Evolutionary conservation across 2,329 filamentous ascomycete species (phyloP).

Genomic region (Tolypocladium amazonense): DNA sequence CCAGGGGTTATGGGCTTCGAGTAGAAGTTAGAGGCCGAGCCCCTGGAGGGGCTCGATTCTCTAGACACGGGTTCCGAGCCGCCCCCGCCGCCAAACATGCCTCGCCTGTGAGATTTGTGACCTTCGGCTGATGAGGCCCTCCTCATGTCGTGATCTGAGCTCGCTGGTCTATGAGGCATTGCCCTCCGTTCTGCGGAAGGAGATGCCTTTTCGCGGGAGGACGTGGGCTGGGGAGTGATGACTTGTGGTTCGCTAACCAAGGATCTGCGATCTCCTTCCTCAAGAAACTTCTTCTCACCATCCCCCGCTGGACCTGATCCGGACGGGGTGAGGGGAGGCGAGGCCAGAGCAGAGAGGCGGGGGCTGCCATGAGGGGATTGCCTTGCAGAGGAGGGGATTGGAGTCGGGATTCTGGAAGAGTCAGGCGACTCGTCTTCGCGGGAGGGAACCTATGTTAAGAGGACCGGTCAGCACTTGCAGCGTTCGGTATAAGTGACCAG

Average conservation of each 20-base stretch:
- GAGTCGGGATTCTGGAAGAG: conserved; percentile 53
- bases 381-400: conserved; percentile 53
- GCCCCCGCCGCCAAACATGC: conserved; percentile 41
- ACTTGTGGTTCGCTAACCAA: conserved; percentile 30
- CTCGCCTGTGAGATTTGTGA: conserved; percentile 36
- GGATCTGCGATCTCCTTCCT: conserved; percentile 26
- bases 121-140: conserved; percentile 30
- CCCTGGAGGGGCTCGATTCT: conserved; percentile 54
- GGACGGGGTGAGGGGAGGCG: conserved; percentile 80
- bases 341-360: conserved; percentile 62
- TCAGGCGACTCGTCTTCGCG: conserved; percentile 49
- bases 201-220: conserved; percentile 39
- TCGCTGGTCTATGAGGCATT: conserved; percentile 30
- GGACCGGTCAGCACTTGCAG: neutral
- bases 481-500: neutral
- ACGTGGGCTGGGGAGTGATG: conserved; percentile 60
- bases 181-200: conserved; percentile 28
- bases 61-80: conserved; percentile 47
- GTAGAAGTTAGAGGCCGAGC: conserved; percentile 52
- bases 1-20: conserved; percentile 68
- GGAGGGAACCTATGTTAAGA: conserved; percentile 40
- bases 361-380: conserved; percentile 60
- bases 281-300: conserved; percentile 17
- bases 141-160: conserved; percentile 29
- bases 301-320: conserved; percentile 45